Evolutionary conservation across 257 asterid species (phyloP).

Genomic region (Jacaranda copaia): DNA sequence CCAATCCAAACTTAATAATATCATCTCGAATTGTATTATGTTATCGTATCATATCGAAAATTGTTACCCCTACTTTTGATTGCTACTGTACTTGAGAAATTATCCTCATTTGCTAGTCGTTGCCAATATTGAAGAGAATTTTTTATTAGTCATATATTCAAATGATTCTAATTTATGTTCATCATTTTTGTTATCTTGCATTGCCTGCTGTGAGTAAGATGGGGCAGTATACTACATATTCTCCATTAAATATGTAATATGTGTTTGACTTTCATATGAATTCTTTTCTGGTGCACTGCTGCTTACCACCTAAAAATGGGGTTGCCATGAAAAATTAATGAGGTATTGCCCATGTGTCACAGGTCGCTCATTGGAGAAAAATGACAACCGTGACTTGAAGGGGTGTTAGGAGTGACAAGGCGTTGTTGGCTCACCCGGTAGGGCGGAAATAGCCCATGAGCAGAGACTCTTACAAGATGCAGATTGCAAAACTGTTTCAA

Average conservation of each 20-base stretch:
- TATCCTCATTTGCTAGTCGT: not conserved
- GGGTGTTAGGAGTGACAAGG: too few relatives aligned
- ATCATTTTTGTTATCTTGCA: not conserved
- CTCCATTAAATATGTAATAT: not conserved
- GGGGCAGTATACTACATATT: not conserved
- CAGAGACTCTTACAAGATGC: too few relatives aligned
- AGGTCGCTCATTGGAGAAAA: too few relatives aligned
- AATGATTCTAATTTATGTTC: not conserved
- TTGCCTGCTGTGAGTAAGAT: not conserved
- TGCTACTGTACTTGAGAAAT: not conserved
- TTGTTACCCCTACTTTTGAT: too few relatives aligned
- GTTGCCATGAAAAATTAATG: constrained; percentile 15
- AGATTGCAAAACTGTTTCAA: too few relatives aligned
- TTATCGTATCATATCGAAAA: too few relatives aligned
- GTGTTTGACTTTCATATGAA: not conserved
- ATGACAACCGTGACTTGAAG: too few relatives aligned
- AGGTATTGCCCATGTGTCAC: constrained; percentile 18
- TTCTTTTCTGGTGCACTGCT: not conserved
- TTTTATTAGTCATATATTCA: not conserved
- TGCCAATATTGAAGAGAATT: not conserved
- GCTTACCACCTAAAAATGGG: not conserved
- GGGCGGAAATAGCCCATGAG: too few relatives aligned
- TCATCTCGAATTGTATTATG: too few relatives aligned
- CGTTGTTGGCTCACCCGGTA: too few relatives aligned
- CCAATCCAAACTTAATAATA: too few relatives aligned